Conservation (phyloP, 169 alveolate species). For the Plasmodium reichenowi region DNA sequence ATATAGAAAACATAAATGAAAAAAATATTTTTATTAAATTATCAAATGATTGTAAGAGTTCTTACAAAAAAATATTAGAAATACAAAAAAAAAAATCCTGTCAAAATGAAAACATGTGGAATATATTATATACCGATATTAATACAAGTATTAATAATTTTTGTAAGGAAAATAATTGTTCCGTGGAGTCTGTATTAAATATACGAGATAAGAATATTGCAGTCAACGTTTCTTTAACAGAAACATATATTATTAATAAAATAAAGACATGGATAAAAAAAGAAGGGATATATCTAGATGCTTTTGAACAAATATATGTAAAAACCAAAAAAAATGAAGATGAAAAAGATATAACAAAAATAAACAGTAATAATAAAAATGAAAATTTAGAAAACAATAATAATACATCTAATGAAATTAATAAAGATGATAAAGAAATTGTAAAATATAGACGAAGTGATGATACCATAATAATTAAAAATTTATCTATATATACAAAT, state of each 20-base stretch:
- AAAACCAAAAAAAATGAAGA: slow-evolving; percentile 62
- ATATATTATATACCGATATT: slow-evolving; percentile 94
- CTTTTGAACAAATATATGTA: slow-evolving; percentile 83
- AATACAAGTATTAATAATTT: slow-evolving; percentile 93
- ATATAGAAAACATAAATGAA: slow-evolving; percentile 29
- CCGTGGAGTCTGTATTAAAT: slow-evolving; percentile 89
- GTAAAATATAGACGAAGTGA: slow-evolving; percentile 70
- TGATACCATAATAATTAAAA: slow-evolving; percentile 84
- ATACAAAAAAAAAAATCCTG: slow-evolving; percentile 85
- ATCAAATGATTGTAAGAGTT: slow-evolving; percentile 84
- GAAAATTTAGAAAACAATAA: neutral
- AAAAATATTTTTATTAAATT: slow-evolving; percentile 79
- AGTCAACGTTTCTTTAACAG: slow-evolving; percentile 93
- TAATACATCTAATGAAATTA: slow-evolving; percentile 15
- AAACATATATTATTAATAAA: slow-evolving; percentile 93
- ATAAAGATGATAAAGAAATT: slow-evolving; percentile 19
- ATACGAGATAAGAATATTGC: slow-evolving; percentile 89
- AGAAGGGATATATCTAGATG: slow-evolving; percentile 92
- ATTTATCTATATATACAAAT: slow-evolving; percentile 80
- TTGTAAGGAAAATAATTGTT: slow-evolving; percentile 87
- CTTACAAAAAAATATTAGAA: slow-evolving; percentile 87
- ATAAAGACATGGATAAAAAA: slow-evolving; percentile 95
- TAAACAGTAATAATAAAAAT: slow-evolving; percentile 1
- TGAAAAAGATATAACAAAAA: slow-evolving; percentile 31
- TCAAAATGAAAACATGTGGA: slow-evolving; percentile 94